phyloP scores from a whole-genome alignment of 495 filamentous ascomycete species.

The Echria macrotheca region DNA sequence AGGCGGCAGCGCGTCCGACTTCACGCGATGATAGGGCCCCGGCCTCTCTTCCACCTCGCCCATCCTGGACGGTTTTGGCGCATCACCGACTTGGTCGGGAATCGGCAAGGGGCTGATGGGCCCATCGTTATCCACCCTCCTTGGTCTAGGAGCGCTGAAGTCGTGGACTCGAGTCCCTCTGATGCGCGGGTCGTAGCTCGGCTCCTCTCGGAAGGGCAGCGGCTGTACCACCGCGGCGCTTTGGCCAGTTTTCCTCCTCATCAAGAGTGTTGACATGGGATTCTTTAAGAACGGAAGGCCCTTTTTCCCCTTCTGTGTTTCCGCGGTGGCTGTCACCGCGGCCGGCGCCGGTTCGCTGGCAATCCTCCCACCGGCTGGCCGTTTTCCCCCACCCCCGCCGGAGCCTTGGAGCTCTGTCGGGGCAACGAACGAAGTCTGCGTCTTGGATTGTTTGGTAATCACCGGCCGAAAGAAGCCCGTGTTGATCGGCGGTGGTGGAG shows the following conservation, averaged over 20 bases:
- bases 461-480: constrained; percentile 17
- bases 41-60: too few relatives aligned
- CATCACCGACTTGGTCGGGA: too few relatives aligned
- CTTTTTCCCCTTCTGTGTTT: constrained; percentile 49
- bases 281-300: constrained; percentile 47
- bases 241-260: constrained; percentile 38
- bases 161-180: constrained; percentile 81
- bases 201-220: constrained; percentile 41
- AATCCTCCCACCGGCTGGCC: constrained; percentile 31
- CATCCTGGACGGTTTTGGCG: too few relatives aligned
- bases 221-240: constrained; percentile 43
- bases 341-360: constrained; percentile 43
- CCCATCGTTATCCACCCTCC: too few relatives aligned
- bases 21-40: too few relatives aligned
- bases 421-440: constrained; percentile 33
- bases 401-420: constrained; percentile 31
- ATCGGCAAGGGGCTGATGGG: too few relatives aligned
- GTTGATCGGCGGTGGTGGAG: constrained; percentile 30
- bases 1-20: neutral
- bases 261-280: constrained; percentile 41
- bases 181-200: constrained; percentile 73
- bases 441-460: constrained; percentile 24
- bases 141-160: constrained; percentile 77
- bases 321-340: constrained; percentile 58
- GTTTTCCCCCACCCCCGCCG: constrained; percentile 17